Percentiles rank a stretch among this genome's conserved stretches.
Conservation (phyloP, 2,329 filamentous ascomycete genomes). For the Periconia digitata region DNA sequence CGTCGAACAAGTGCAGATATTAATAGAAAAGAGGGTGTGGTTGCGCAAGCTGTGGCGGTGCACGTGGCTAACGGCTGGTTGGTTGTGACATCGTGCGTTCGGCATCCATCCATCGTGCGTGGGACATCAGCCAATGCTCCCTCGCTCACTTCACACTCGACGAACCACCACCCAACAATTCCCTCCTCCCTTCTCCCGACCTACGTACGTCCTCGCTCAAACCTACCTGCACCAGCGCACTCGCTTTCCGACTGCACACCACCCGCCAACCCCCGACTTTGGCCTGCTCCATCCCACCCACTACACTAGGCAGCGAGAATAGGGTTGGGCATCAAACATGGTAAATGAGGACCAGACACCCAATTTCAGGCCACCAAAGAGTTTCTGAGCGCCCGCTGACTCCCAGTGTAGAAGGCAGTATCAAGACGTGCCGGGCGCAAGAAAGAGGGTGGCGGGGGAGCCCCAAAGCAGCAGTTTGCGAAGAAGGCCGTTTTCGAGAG, state of each 20-base stretch:
- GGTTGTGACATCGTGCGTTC: neutral
- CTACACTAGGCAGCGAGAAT: slow-evolving; percentile 18
- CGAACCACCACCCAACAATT: slow-evolving; percentile 13
- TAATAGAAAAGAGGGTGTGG: neutral
- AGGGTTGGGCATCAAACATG: slow-evolving; percentile 40
- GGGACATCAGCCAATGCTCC: neutral
- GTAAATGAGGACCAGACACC: slow-evolving; percentile 11
- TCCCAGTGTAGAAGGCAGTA: slow-evolving; percentile 47
- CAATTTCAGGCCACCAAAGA: slow-evolving; percentile 10
- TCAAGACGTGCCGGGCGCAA: slow-evolving; percentile 62
- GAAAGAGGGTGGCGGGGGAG: slow-evolving; percentile 54
- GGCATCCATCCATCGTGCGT: no score
- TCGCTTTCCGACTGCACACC: neutral
- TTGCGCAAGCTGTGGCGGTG: neutral
- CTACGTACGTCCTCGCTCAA: no score
- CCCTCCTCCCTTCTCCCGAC: neutral
- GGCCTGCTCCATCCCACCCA: neutral
- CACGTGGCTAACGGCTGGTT: neutral
- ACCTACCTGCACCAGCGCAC: no score
- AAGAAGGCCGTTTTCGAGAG: slow-evolving; percentile 96
- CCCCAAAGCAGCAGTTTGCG: slow-evolving; percentile 66
- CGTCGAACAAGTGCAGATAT: no score
- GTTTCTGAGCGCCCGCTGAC: slow-evolving; percentile 17
- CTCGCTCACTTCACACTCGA: slow-evolving; percentile 17
- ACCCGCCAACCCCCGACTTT: neutral